Conservation (phyloP, 495 filamentous ascomycete species). For the Xylaria intraflava region DNA sequence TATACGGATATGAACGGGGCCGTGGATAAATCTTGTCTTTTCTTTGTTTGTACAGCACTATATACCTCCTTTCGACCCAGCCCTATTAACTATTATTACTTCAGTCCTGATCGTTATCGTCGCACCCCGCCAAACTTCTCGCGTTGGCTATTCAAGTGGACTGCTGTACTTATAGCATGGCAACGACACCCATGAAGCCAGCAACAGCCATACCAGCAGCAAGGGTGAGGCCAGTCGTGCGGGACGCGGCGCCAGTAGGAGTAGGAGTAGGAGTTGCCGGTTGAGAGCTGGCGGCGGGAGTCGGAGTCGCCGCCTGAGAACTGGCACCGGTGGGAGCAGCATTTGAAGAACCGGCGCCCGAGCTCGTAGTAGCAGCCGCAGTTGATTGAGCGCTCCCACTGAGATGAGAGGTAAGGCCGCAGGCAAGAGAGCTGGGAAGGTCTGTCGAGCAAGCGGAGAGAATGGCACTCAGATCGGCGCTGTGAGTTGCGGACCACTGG, state of each 20-base stretch:
- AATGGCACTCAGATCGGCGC: constrained; percentile 5
- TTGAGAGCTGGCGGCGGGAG: neutral
- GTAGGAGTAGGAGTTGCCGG: neutral
- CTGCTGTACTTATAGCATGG: constrained; percentile 8
- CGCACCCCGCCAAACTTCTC: no score
- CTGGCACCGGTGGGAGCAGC: neutral
- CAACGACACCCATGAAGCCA: constrained; percentile 10
- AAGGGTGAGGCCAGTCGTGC: constrained; percentile 9
- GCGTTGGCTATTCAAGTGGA: no score
- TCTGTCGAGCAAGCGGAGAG: constrained; percentile 8
- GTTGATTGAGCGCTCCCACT: neutral
- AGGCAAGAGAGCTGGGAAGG: no score
- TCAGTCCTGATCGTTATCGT: no score
- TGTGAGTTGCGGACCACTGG: constrained; percentile 10
- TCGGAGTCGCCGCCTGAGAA: neutral
- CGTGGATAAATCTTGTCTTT: no score
- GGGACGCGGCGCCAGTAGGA: constrained; percentile 5
- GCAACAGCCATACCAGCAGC: constrained; percentile 9
- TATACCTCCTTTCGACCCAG: no score
- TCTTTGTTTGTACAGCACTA: no score
- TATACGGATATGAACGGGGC: no score
- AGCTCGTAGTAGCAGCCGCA: neutral
- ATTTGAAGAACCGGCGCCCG: neutral
- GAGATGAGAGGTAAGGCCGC: no score
- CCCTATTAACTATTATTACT: no score